These are phyloP conservation scores for Bruguiera hainesii DNA, from an alignment of 441 rosid genomes.

Conservation along the genomic window DNA sequence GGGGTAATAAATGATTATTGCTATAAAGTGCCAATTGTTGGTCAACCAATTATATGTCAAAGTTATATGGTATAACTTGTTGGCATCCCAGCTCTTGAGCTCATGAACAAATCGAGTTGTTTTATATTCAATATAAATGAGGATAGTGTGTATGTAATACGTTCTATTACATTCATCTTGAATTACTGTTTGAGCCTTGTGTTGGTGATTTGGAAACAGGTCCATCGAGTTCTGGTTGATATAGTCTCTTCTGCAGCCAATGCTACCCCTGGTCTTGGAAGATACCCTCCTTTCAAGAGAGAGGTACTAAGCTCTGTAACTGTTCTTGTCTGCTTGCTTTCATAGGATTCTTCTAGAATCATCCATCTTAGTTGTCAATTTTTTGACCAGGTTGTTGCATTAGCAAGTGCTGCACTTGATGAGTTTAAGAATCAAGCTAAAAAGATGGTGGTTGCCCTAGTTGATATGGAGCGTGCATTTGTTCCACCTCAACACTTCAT, in stretches of 20 bases:
- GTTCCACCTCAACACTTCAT: slow-evolving; percentile 99
- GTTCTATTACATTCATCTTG: background rate
- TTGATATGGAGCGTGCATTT: slow-evolving; percentile 98
- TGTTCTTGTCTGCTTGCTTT: slow-evolving; percentile 17
- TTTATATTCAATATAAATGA: background rate
- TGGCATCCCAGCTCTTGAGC: background rate
- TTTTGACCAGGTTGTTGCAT: slow-evolving; percentile 63
- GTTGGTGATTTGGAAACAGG: slow-evolving; percentile 38
- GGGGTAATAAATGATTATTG: background rate
- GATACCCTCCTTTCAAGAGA: slow-evolving; percentile 96
- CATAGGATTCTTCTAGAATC: slow-evolving; percentile 10
- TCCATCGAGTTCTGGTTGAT: slow-evolving; percentile 88
- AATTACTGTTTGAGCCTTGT: slow-evolving; percentile 10
- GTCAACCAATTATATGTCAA: too few species aligned
- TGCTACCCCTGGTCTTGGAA: slow-evolving; percentile 95
- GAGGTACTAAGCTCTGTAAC: slow-evolving; percentile 46
- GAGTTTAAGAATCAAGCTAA: slow-evolving; percentile 81
- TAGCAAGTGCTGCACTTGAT: slow-evolving; percentile 86
- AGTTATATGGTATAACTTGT: slow-evolving; percentile 2
- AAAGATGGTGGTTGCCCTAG: slow-evolving; percentile 93
- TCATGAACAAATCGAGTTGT: background rate
- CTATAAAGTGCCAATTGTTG: background rate
- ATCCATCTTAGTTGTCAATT: slow-evolving; percentile 11
- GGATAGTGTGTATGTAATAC: too few species aligned
- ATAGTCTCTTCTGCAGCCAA: slow-evolving; percentile 81